These are phyloP conservation scores for California macrophylla DNA, from an alignment of 441 rosid species.

Conservation along the genomic window DNA sequence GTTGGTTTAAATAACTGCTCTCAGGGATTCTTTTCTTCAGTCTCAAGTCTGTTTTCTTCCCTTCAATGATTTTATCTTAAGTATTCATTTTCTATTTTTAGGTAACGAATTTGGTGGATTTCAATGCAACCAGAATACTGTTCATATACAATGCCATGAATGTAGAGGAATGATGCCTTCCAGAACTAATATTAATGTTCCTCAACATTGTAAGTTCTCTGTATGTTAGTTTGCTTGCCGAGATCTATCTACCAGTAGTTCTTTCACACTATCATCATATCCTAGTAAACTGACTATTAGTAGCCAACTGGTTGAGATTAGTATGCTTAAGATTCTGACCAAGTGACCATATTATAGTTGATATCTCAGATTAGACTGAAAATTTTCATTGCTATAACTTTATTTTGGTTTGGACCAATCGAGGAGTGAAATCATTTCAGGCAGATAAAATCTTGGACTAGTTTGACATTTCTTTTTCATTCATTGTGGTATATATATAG, in stretches of 20 bases:
- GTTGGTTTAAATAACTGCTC: background rate
- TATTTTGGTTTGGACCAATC: background rate
- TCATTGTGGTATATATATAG: background rate
- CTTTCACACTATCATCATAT: background rate
- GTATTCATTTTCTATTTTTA: conserved; percentile 23
- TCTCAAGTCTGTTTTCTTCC: background rate
- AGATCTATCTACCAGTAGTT: background rate
- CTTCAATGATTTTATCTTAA: conserved; percentile 11
- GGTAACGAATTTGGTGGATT: conserved; percentile 48
- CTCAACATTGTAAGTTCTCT: conserved; percentile 64
- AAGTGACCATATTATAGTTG: background rate
- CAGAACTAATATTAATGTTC: conserved; percentile 46
- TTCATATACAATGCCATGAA: conserved; percentile 69
- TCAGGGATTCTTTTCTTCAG: background rate
- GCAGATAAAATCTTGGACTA: background rate
- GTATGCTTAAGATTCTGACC: background rate
- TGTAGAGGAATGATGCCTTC: conserved; percentile 84
- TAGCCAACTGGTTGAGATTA: background rate
- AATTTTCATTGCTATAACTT: background rate
- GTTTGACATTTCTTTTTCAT: background rate
- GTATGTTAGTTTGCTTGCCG: background rate
- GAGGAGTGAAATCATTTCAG: background rate
- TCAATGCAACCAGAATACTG: conserved; percentile 45
- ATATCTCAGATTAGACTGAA: background rate
- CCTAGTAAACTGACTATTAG: background rate